Evolutionary conservation across 2,329 filamentous ascomycete species (phyloP).

Genomic region (Sclerotinia subarctica): DNA sequence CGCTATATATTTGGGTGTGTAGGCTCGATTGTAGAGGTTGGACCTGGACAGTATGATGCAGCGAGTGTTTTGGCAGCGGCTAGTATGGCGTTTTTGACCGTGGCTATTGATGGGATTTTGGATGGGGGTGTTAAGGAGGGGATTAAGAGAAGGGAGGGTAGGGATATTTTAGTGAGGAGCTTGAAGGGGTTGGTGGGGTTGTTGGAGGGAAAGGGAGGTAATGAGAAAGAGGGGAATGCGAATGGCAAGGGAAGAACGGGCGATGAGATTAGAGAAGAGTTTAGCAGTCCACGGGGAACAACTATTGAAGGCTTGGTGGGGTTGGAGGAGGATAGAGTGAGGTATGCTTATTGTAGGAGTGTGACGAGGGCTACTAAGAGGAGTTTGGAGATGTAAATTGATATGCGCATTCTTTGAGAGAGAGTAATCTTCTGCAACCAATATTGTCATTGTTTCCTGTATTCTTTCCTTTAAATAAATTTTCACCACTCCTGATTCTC

Average conservation of each 20-base stretch:
- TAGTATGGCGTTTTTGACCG: slow-evolving; percentile 70
- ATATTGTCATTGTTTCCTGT: no score
- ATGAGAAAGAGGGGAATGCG: background rate
- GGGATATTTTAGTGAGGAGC: slow-evolving; percentile 73
- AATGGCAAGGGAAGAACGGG: slow-evolving; percentile 61
- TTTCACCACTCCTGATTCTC: no score
- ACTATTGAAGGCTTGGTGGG: slow-evolving; percentile 72
- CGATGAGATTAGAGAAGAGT: slow-evolving; percentile 69
- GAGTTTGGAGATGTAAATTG: slow-evolving; percentile 31
- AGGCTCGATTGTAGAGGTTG: slow-evolving; percentile 66
- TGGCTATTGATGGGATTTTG: slow-evolving; percentile 72
- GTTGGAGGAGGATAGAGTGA: slow-evolving; percentile 69
- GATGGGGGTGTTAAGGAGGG: slow-evolving; percentile 80
- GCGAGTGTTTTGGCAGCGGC: slow-evolving; percentile 71
- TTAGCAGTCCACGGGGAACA: slow-evolving; percentile 72
- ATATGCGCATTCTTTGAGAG: background rate
- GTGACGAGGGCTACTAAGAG: slow-evolving; percentile 63
- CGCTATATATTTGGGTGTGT: slow-evolving; percentile 76
- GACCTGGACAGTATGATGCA: slow-evolving; percentile 66
- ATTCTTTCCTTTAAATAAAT: no score
- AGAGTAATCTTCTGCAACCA: background rate
- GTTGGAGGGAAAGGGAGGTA: slow-evolving; percentile 41
- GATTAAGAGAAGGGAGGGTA: slow-evolving; percentile 67
- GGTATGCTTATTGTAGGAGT: slow-evolving; percentile 64
- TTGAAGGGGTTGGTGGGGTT: slow-evolving; percentile 56